These are phyloP conservation scores for Diplodia mutila DNA, from an alignment of 2,329 filamentous ascomycete species.

Conservation along the genomic window DNA sequence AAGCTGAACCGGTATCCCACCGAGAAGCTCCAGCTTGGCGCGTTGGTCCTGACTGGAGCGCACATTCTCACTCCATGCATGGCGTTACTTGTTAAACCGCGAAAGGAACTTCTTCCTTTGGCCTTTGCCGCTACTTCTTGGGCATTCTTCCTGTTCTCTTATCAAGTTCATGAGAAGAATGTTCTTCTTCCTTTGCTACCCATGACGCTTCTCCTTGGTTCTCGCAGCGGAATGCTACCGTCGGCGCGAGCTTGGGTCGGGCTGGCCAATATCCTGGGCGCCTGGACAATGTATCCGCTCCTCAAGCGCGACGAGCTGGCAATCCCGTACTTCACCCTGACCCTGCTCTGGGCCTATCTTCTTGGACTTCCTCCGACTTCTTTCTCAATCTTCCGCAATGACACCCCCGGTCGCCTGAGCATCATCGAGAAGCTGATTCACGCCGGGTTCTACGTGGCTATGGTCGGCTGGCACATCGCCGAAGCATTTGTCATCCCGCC, in stretches of 20 bases:
- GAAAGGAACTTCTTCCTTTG: conserved; percentile 75
- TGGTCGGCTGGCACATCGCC: conserved; percentile 79
- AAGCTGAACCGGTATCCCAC: conserved; percentile 79
- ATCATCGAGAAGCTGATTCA: conserved; percentile 73
- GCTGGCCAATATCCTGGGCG: conserved; percentile 88
- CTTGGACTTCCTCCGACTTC: conserved; percentile 82
- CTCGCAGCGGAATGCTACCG: conserved; percentile 75
- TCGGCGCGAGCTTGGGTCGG: conserved; percentile 86
- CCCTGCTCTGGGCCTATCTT: conserved; percentile 87
- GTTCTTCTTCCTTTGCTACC: conserved; percentile 89
- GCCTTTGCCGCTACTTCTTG: conserved; percentile 84
- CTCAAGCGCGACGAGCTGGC: conserved; percentile 81
- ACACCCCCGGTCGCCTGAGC: conserved; percentile 47
- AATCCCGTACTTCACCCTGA: conserved; percentile 83
- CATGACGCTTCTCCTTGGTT: conserved; percentile 85
- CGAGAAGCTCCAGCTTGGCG: conserved; percentile 72
- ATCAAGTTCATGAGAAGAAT: conserved; percentile 98
- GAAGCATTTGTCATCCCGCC: conserved; percentile 73
- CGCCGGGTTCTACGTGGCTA: conserved; percentile 72
- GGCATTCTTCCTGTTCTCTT: conserved; percentile 97
- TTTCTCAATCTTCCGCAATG: conserved; percentile 66
- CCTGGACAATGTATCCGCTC: conserved; percentile 93
- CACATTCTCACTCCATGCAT: conserved; percentile 79
- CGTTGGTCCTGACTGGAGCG: conserved; percentile 72
- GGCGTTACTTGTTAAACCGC: conserved; percentile 77